These are phyloP conservation scores for Fusarium humuli DNA, from an alignment of 2,329 filamentous ascomycete genomes.

Conservation along the genomic window DNA sequence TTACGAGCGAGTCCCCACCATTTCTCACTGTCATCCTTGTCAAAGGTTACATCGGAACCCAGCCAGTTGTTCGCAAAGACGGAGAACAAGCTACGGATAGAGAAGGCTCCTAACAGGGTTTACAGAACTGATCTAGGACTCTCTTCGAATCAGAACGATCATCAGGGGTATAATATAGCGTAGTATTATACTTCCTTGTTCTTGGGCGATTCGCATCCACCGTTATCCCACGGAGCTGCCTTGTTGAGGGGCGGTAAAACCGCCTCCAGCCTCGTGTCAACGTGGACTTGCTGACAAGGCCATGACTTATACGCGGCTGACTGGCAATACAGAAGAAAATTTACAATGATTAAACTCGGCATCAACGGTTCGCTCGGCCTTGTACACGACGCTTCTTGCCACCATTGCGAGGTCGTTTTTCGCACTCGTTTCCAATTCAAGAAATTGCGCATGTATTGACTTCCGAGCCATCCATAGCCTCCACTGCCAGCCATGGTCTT, in stretches of 20 bases:
- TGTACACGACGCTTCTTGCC: slow-evolving; percentile 35
- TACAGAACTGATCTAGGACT: slow-evolving; percentile 2
- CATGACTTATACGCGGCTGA: slow-evolving; percentile 30
- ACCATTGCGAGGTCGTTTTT: slow-evolving; percentile 13
- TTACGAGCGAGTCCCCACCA: slow-evolving; percentile 43
- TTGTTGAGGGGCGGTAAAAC: slow-evolving; percentile 6
- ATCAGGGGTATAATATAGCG: slow-evolving; percentile 18
- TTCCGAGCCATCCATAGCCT: background rate
- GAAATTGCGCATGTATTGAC: background rate
- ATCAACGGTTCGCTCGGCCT: slow-evolving; percentile 28
- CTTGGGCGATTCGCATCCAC: slow-evolving; percentile 1
- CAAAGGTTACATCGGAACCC: slow-evolving; percentile 12
- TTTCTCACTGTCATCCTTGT: slow-evolving; percentile 35
- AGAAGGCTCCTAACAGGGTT: slow-evolving; percentile 15
- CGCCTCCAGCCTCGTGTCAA: slow-evolving; percentile 23
- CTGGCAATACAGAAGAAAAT: background rate
- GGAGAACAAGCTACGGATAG: slow-evolving; percentile 21
- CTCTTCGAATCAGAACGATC: background rate
- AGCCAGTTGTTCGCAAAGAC: slow-evolving; percentile 12
- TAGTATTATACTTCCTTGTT: slow-evolving; percentile 11
- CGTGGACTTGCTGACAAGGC: slow-evolving; percentile 35
- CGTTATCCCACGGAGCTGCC: slow-evolving; percentile 11
- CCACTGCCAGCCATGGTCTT: background rate
- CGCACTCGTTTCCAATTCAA: slow-evolving; percentile 15
- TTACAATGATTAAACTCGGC: background rate